These are phyloP conservation scores for Schrenkiella parvula DNA, from an alignment of 345 rosid genomes.

Conservation along the genomic window DNA sequence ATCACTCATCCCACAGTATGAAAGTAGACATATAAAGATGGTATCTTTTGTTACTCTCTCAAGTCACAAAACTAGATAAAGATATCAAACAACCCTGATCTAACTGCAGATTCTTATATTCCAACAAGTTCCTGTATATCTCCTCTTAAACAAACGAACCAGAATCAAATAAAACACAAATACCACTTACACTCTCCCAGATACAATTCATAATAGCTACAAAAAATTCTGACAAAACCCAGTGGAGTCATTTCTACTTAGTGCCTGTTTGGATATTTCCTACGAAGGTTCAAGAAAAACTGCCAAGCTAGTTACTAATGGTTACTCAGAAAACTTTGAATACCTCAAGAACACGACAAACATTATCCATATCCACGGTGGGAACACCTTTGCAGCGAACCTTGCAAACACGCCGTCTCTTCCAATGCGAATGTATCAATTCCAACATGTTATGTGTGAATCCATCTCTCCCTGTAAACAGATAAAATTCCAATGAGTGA, in stretches of 20 bases:
- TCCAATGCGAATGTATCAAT: slow-evolving; percentile 84
- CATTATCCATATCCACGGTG: slow-evolving; percentile 84
- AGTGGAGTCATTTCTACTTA: not conserved
- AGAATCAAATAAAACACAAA: not conserved
- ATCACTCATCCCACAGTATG: not conserved
- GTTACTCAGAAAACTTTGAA: not conserved
- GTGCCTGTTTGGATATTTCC: not conserved
- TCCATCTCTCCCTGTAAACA: slow-evolving; percentile 76
- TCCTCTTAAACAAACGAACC: not conserved
- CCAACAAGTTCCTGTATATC: not conserved
- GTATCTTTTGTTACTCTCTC: not conserved
- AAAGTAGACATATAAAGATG: not conserved
- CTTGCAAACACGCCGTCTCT: slow-evolving; percentile 74
- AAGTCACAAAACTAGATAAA: not conserved
- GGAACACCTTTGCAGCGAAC: slow-evolving; percentile 89
- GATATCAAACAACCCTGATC: not conserved
- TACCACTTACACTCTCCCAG: not conserved
- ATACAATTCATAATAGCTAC: not conserved
- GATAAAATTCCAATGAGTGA: not conserved
- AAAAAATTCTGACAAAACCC: not conserved
- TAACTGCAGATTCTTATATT: not conserved
- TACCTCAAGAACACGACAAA: slow-evolving; percentile 87
- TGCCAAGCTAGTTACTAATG: not conserved
- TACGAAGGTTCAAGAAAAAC: not conserved
- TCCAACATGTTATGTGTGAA: slow-evolving; percentile 98